Evolutionary conservation across 2,329 filamentous ascomycete species (phyloP).

Genomic region (Colletotrichum higginsianum): DNA sequence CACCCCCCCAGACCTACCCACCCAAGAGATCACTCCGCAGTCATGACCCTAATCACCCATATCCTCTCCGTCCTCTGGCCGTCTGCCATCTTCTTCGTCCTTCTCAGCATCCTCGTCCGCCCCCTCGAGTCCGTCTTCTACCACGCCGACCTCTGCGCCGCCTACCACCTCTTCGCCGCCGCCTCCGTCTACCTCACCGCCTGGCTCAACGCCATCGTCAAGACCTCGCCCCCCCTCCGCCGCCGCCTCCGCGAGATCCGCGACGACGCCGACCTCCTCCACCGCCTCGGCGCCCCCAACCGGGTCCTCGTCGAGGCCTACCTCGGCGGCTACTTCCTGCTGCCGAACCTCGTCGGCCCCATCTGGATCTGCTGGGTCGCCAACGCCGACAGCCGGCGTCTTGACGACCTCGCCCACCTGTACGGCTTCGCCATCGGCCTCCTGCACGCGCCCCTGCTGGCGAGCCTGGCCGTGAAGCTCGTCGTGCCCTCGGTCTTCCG

Average conservation of each 20-base stretch:
- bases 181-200: slow-evolving; percentile 16
- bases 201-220: slow-evolving; percentile 22
- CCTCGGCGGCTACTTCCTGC: slow-evolving; percentile 27
- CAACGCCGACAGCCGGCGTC: not conserved
- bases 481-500: not conserved
- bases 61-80: not conserved
- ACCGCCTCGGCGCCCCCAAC: slow-evolving; percentile 8
- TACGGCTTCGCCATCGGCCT: slow-evolving; percentile 35
- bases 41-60: not conserved
- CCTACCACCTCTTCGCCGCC: slow-evolving; percentile 24
- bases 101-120: not conserved
- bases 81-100: not conserved
- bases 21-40: not conserved
- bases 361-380: slow-evolving; percentile 11
- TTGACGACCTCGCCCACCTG: slow-evolving; percentile 28
- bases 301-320: slow-evolving; percentile 26
- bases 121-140: slow-evolving; percentile 29
- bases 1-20: not conserved
- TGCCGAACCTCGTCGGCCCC: slow-evolving; percentile 31
- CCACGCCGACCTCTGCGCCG: slow-evolving; percentile 19
- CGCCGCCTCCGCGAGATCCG: not conserved
- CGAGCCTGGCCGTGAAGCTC: not conserved
- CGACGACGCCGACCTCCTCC: not conserved
- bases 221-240: not conserved
- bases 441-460: slow-evolving; percentile 21